Evolutionary conservation across 352 stramenopile genomes (phyloP).

Genomic region (Pythium phragmiticola): DNA sequence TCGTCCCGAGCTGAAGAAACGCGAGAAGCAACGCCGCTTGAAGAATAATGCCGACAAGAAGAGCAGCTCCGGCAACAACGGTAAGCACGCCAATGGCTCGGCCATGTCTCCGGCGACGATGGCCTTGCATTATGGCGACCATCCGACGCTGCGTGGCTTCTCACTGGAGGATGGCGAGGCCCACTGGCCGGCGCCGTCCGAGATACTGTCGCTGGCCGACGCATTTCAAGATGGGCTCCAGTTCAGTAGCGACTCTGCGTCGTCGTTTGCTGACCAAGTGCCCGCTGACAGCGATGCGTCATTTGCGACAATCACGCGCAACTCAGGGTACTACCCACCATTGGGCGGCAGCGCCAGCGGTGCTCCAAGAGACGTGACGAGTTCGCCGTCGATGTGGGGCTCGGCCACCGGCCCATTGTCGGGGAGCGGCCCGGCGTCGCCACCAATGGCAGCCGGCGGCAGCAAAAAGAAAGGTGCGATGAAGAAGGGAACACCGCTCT

Average conservation of each 20-base stretch:
- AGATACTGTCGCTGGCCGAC: constrained; percentile 39
- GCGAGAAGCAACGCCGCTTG: constrained; percentile 48
- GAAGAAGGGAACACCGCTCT: constrained; percentile 74
- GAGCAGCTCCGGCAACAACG: constrained; percentile 15
- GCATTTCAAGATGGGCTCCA: constrained; percentile 40
- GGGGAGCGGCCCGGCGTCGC: constrained; percentile 23
- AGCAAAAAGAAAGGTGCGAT: constrained; percentile 59
- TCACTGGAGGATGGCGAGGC: constrained; percentile 53
- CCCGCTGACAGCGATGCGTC: constrained; percentile 42
- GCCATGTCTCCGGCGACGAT: not conserved
- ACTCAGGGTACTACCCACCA: constrained; percentile 73
- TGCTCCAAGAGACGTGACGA: constrained; percentile 19
- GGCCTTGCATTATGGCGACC: not conserved
- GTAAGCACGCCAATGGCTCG: constrained; percentile 15
- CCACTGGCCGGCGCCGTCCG: constrained; percentile 59
- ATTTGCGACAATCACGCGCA: constrained; percentile 68
- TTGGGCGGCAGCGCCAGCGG: constrained; percentile 29
- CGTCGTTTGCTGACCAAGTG: constrained; percentile 19
- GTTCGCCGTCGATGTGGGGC: constrained; percentile 44
- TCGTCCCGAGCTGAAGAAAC: constrained; percentile 74
- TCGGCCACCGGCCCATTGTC: constrained; percentile 14
- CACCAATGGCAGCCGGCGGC: constrained; percentile 26
- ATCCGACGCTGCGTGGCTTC: constrained; percentile 31
- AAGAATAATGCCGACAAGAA: constrained; percentile 49
- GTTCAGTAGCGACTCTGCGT: constrained; percentile 8